These are phyloP conservation scores for Zanthoxylum bungeanum DNA, from an alignment of 345 rosid species.

Conservation along the genomic window DNA sequence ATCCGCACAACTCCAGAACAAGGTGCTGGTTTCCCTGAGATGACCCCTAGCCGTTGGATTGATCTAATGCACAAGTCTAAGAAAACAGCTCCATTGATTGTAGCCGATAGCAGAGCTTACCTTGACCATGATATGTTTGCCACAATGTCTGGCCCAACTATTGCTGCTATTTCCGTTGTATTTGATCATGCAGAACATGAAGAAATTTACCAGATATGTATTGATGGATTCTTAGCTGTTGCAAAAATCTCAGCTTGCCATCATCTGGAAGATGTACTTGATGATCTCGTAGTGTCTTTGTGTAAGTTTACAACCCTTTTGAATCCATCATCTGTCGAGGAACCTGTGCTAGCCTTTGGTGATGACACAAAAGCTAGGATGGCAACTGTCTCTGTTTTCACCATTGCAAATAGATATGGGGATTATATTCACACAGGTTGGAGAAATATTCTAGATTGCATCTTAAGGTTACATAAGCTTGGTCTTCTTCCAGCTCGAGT, in stretches of 20 bases:
- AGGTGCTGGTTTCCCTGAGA: slow-evolving; percentile 87
- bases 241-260: slow-evolving; percentile 97
- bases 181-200: slow-evolving; percentile 98
- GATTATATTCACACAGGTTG: slow-evolving; percentile 92
- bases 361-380: slow-evolving; percentile 93
- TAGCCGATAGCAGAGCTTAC: slow-evolving; percentile 76
- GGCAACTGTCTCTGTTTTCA: slow-evolving; percentile 94
- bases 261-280: slow-evolving; percentile 97
- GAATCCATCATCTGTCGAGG: slow-evolving; percentile 82
- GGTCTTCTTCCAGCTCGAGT: slow-evolving; percentile 99
- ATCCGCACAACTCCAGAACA: slow-evolving; percentile 96
- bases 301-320: slow-evolving; percentile 94
- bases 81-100: slow-evolving; percentile 82
- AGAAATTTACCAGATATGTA: slow-evolving; percentile 92
- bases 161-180: slow-evolving; percentile 97
- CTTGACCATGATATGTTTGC: slow-evolving; percentile 99
- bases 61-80: slow-evolving; percentile 95
- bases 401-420: slow-evolving; percentile 96
- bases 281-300: slow-evolving; percentile 92
- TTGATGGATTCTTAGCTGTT: slow-evolving; percentile 94
- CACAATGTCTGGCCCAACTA: slow-evolving; percentile 97
- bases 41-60: slow-evolving; percentile 99
- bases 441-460: slow-evolving; percentile 97
- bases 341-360: slow-evolving; percentile 95
- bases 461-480: slow-evolving; percentile 87